Conservation (phyloP, 2,329 filamentous ascomycete species). For the Paraconiothyrium sp. region DNA sequence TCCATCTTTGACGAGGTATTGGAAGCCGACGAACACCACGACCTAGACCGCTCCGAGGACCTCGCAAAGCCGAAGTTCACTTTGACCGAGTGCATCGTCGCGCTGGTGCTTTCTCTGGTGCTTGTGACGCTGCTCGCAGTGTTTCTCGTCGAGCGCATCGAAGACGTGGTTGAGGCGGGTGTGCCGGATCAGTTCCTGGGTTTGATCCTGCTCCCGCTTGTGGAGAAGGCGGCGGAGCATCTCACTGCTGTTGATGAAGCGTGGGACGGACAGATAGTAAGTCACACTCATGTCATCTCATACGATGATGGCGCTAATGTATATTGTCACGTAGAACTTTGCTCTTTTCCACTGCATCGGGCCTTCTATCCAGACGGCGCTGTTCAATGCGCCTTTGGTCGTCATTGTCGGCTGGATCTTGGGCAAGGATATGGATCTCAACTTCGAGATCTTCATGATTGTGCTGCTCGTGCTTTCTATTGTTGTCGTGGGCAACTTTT, state of each 20-base stretch:
- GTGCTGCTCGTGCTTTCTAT: slow-evolving; percentile 83
- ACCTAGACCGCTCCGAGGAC: slow-evolving; percentile 71
- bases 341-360: slow-evolving; percentile 86
- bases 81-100: slow-evolving; percentile 75
- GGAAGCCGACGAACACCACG: slow-evolving; percentile 73
- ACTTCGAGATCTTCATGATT: slow-evolving; percentile 89
- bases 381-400: slow-evolving; percentile 85
- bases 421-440: slow-evolving; percentile 75
- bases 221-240: slow-evolving; percentile 75
- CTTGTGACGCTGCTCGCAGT: slow-evolving; percentile 79
- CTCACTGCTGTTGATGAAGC: slow-evolving; percentile 85
- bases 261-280: slow-evolving; percentile 76
- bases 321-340: slow-evolving; percentile 66
- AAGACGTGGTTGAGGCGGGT: slow-evolving; percentile 64
- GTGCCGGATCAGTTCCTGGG: slow-evolving; percentile 67
- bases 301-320: slow-evolving; percentile 12
- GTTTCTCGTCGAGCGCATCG: slow-evolving; percentile 77
- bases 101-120: slow-evolving; percentile 70
- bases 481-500: slow-evolving; percentile 85
- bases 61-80: slow-evolving; percentile 74
- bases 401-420: slow-evolving; percentile 86
- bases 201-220: slow-evolving; percentile 80
- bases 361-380: slow-evolving; percentile 86
- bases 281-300: neutral
- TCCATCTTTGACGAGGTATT: slow-evolving; percentile 80